Percentiles rank a stretch among this genome's conserved stretches.
Evolutionary conservation across 2,329 filamentous ascomycete genomes (phyloP).

Genomic region (Colletotrichum sp.): DNA sequence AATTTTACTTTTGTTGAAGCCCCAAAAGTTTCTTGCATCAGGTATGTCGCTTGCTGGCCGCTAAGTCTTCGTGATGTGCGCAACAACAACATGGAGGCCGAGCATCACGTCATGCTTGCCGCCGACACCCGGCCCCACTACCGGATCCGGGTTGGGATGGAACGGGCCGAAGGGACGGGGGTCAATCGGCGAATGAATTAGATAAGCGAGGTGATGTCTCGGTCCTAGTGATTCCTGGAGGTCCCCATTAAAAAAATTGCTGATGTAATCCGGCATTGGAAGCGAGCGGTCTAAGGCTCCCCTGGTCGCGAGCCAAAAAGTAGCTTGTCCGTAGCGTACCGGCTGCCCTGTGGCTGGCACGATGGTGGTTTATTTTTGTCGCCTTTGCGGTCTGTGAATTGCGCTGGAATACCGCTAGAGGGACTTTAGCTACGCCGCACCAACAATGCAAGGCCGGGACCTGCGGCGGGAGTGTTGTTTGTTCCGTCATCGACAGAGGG

Average conservation of each 20-base stretch:
- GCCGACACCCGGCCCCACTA: not conserved
- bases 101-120: not conserved
- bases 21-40: too few species aligned
- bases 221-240: not conserved
- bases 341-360: not conserved
- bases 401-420: not conserved
- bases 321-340: constrained; percentile 1
- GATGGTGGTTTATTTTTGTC: not conserved
- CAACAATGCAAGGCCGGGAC: not conserved
- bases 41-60: too few species aligned
- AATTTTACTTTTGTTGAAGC: too few species aligned
- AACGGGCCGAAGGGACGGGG: not conserved
- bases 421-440: not conserved
- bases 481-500: not conserved
- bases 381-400: not conserved
- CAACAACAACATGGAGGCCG: not conserved
- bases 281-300: not conserved
- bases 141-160: not conserved
- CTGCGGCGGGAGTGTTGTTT: not conserved
- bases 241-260: not conserved
- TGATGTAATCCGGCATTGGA: not conserved
- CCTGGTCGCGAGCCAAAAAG: not conserved
- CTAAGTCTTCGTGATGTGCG: not conserved
- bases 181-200: not conserved
- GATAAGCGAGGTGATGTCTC: not conserved